Percentiles rank a stretch among this genome's conserved stretches.
Conservation (phyloP, 345 rosid species). For the Euclidium syriacum region DNA sequence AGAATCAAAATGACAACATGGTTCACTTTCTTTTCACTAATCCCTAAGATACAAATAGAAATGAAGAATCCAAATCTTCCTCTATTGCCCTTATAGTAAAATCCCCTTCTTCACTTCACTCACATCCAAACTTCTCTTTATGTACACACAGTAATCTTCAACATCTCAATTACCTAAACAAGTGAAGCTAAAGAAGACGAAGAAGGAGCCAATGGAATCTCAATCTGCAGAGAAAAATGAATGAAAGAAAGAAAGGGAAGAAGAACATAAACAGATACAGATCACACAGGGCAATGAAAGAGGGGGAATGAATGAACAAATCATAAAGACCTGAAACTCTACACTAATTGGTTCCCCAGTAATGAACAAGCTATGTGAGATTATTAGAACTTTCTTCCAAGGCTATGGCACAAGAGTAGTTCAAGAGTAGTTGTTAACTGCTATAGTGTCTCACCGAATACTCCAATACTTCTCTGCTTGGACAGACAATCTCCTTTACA, state of each 20-base stretch:
- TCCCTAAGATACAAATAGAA: neutral
- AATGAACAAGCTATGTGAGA: constrained; percentile 7
- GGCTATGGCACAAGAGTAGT: neutral
- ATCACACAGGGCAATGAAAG: constrained; percentile 24
- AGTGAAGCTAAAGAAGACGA: constrained; percentile 19
- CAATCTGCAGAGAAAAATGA: constrained; percentile 22
- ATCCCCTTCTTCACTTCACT: constrained; percentile 24
- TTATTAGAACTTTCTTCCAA: neutral
- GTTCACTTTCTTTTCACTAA: constrained; percentile 21
- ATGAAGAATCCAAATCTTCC: constrained; percentile 27
- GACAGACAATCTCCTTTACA: constrained; percentile 33
- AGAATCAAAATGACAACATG: constrained; percentile 26
- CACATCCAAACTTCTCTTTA: constrained; percentile 24
- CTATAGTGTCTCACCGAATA: constrained; percentile 75
- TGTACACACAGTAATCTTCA: constrained; percentile 28
- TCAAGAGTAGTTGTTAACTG: constrained; percentile 39
- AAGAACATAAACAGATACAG: constrained; percentile 13
- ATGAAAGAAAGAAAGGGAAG: constrained; percentile 11
- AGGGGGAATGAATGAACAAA: constrained; percentile 33
- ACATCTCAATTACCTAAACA: constrained; percentile 25
- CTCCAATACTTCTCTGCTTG: constrained; percentile 33
- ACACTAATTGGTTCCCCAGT: constrained; percentile 18
- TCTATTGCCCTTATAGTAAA: constrained; percentile 19
- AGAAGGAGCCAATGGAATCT: constrained; percentile 19
- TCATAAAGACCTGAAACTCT: constrained; percentile 24